Conservation (phyloP, 176 grass and related monocot species). For the Pontederia paniculata region DNA sequence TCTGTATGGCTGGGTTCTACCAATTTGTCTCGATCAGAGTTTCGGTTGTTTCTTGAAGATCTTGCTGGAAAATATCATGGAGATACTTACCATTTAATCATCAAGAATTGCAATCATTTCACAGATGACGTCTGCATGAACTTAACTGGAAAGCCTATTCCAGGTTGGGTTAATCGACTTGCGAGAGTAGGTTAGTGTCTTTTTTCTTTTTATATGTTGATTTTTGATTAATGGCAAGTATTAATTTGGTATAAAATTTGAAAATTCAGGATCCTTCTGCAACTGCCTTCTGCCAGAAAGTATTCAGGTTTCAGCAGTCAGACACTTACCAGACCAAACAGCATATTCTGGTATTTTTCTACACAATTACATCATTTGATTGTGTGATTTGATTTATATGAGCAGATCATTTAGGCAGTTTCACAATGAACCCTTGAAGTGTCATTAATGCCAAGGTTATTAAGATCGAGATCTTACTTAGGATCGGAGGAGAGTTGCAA, state of each 20-base stretch:
- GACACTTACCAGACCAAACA: conserved; percentile 33
- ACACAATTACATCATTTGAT: neutral
- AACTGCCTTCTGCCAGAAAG: conserved; percentile 71
- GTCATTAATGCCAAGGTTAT: too few relatives aligned
- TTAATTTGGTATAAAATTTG: conserved; percentile 1
- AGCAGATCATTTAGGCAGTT: neutral
- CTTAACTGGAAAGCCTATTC: conserved; percentile 86
- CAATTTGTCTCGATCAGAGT: conserved; percentile 58
- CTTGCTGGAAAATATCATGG: conserved; percentile 76
- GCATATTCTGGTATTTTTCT: conserved; percentile 50
- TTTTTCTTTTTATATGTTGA: neutral
- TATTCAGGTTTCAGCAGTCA: conserved; percentile 56
- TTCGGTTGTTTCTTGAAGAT: conserved; percentile 66
- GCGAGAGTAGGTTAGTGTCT: conserved; percentile 72
- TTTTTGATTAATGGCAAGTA: neutral
- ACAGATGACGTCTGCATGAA: conserved; percentile 69
- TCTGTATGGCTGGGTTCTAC: conserved; percentile 77
- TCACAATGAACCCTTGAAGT: neutral
- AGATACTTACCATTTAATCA: conserved; percentile 77
- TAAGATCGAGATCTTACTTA: too few relatives aligned
- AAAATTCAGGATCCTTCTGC: conserved; percentile 64
- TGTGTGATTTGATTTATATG: neutral
- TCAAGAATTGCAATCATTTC: conserved; percentile 98
- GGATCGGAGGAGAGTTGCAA: too few relatives aligned
- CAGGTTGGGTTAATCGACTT: conserved; percentile 89